These are phyloP conservation scores for Serendipita indica DNA, from an alignment of 768 basidiomycete species.

Conservation along the genomic window DNA sequence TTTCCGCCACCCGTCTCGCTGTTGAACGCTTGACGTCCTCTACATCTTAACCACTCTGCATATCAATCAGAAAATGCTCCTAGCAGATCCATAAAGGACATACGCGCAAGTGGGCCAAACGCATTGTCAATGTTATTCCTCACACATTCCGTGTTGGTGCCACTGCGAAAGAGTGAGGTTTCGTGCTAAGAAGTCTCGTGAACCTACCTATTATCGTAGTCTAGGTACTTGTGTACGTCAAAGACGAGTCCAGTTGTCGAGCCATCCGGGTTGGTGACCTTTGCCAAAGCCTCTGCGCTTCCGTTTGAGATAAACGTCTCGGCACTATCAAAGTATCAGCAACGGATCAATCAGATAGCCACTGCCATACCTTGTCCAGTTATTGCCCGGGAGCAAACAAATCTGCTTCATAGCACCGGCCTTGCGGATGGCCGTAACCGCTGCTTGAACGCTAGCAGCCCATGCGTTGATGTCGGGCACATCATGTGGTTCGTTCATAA, in stretches of 20 bases:
- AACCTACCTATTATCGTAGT: conserved; percentile 28
- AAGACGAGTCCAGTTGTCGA: conserved; percentile 31
- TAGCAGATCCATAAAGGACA: conserved; percentile 24
- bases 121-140: conserved; percentile 28
- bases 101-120: neutral
- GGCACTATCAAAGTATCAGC: conserved; percentile 25
- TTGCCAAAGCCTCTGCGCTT: conserved; percentile 33
- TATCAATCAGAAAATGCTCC: conserved; percentile 30
- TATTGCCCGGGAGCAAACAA: conserved; percentile 44
- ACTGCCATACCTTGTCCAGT: too few relatives aligned
- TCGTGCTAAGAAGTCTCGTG: neutral
- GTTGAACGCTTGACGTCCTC: conserved; percentile 40
- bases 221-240: conserved; percentile 51
- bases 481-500: conserved; percentile 43
- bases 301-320: conserved; percentile 35
- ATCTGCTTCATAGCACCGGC: conserved; percentile 40
- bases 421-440: conserved; percentile 44
- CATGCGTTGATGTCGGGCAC: conserved; percentile 33
- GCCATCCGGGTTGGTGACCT: conserved; percentile 32
- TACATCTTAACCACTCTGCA: conserved; percentile 35
- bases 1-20: conserved; percentile 49
- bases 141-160: conserved; percentile 32
- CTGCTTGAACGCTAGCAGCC: conserved; percentile 41
- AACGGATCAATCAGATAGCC: too few relatives aligned
- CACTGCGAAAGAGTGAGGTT: conserved; percentile 18